Evolutionary conservation across 2,329 filamentous ascomycete genomes (phyloP), one percentile per base, ranked within the genome.

Genomic region (Akanthomyces dipterigenus): DNA sequence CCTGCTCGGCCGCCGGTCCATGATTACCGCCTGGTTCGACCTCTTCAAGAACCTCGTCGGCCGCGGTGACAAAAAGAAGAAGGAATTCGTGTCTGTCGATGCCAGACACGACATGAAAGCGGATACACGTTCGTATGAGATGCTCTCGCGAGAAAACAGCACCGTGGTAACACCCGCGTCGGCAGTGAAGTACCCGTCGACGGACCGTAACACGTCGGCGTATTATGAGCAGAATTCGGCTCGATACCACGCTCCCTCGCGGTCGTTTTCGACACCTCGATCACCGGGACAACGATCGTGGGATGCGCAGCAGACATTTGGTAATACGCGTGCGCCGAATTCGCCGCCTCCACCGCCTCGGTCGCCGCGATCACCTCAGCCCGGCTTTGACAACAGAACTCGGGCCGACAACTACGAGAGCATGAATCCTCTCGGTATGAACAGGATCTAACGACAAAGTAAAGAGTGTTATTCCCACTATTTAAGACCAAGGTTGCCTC

Each of bases 71-170:
- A 26, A 24, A 5, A 78, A 75, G 63, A 85, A 88, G 70, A 84
- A 85, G 68, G 93, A 98, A 73, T 98, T 97, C 68, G 89, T 96
- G 65, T 96, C 91, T 43, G 87, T 89, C 50, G 93, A 97, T 71
- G 91, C 92, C 51, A 83, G 83, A 64, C 75, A 77, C 67, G 80
- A 84, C 63, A 73, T 81, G 63, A 86, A 86, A 65, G 81, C 83
- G 72, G 85, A 87, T 68, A 80, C 79, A 72, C 83, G 85, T 77
- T 85, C 87, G 73, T 93, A 93, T 79, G 90, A 93, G 80, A 92
- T 93, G 89, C 86, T 93, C 68, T 84, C 82, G 67, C 79, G 78
- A 73, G 82, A 83, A 68, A 77, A 78, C 72, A 80, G 77, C 73
- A 73, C 78, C 67, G 73, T 77, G 76, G 76, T 83, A 79, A 84